Conservation (phyloP, 106 monocot species). For the Allium sativum region DNA sequence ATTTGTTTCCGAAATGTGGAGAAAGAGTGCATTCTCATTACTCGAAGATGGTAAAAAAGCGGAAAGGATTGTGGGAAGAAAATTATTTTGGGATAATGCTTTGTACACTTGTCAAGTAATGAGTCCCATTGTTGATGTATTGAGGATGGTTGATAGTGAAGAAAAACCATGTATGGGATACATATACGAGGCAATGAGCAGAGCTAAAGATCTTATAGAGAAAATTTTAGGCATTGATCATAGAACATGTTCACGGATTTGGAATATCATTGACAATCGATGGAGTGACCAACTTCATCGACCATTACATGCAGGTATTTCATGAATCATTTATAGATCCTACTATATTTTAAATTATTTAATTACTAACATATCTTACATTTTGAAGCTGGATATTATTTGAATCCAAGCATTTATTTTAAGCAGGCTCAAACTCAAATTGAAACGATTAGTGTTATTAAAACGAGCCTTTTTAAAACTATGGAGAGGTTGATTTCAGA, state of each 20-base stretch:
- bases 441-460: neutral
- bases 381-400: too few relatives aligned
- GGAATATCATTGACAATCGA: neutral
- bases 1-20: neutral
- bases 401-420: neutral
- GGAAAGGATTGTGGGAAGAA: neutral
- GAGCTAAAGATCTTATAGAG: conserved; percentile 4
- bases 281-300: neutral
- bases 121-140: neutral
- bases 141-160: neutral
- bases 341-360: too few relatives aligned
- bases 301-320: neutral
- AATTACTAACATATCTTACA: too few relatives aligned
- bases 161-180: conserved; percentile 3
- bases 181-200: conserved; percentile 4
- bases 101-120: too few relatives aligned
- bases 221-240: neutral
- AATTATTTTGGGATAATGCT: neutral
- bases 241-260: neutral
- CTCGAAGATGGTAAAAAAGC: neutral
- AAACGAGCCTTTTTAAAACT: neutral
- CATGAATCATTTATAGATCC: neutral
- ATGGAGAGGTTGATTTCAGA: neutral
- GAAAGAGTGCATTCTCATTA: neutral
- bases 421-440: neutral